phyloP scores from a whole-genome alignment of 1,284 basidiomycete genomes.

The Ustilago trichophora region DNA sequence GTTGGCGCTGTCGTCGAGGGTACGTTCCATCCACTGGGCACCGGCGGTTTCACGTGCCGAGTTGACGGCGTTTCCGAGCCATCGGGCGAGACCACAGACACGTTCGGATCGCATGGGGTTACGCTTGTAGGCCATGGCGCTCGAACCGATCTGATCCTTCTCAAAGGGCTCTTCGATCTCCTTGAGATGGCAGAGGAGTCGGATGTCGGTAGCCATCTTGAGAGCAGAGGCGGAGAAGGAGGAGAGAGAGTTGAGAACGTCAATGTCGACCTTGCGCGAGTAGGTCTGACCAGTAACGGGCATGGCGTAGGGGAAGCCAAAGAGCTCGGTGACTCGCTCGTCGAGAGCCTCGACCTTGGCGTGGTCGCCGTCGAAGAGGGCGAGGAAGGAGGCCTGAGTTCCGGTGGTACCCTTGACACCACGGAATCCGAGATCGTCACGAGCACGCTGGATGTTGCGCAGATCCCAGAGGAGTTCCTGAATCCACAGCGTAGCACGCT shows the following conservation, averaged over 20 bases:
- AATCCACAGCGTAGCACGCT: slow-evolving; percentile 96
- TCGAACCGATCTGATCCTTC: slow-evolving; percentile 92
- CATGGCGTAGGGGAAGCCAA: slow-evolving; percentile 91
- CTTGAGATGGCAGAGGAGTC: slow-evolving; percentile 69
- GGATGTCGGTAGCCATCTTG: slow-evolving; percentile 97
- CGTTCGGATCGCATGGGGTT: slow-evolving; percentile 99
- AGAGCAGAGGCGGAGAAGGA: slow-evolving; percentile 94
- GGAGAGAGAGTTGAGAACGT: slow-evolving; percentile 87
- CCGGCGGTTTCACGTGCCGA: slow-evolving; percentile 69
- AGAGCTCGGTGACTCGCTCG: slow-evolving; percentile 77
- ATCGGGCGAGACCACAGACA: slow-evolving; percentile 93
- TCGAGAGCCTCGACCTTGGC: slow-evolving; percentile 91
- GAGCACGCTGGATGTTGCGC: slow-evolving; percentile 87
- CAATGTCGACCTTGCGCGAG: slow-evolving; percentile 95
- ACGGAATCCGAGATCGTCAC: slow-evolving; percentile 94
- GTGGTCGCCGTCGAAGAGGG: slow-evolving; percentile 88
- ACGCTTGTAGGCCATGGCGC: slow-evolving; percentile 99
- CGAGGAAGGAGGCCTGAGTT: slow-evolving; percentile 94
- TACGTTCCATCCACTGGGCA: slow-evolving; percentile 66
- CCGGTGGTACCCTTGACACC: slow-evolving; percentile 99
- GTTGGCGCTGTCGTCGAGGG: slow-evolving; percentile 77
- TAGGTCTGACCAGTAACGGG: slow-evolving; percentile 99
- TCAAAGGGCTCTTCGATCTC: slow-evolving; percentile 99
- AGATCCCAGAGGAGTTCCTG: slow-evolving; percentile 94
- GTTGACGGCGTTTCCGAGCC: slow-evolving; percentile 69